Base-by-base conservation (phyloP, 1,284 basidiomycete genomes). In the Xanthoconium separans region DNA sequence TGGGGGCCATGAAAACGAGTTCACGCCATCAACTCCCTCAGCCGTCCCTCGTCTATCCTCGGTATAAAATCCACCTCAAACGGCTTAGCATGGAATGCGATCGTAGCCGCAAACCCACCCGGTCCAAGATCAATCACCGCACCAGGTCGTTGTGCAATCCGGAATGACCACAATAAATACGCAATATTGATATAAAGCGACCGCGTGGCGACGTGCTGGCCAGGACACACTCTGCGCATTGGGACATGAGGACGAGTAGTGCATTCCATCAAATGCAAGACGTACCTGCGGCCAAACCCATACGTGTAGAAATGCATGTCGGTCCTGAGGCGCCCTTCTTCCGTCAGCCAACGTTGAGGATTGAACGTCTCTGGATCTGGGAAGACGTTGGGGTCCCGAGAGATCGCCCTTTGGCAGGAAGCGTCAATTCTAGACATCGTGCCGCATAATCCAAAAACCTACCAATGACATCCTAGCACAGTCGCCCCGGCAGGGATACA, bases 231-330 rank as follows among this genome's bases (percentile, higher is more conserved):
- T 47, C 61, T 64, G 36, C 27, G 27, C 27, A 7, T 44, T 22
- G 3, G 15, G 8, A 16, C 13, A 16, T 16, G 6, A 8, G 33
- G 27, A 27, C 15, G 15, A 13, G 6, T 16, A 34, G 34, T 8
- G 16, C 27, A 27, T 27, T 27, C 27, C 27, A 34, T 16, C 15
- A 34, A 16, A 16, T 8, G 13, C 34, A 34, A 31, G 24, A 51
- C 48, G 29, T 51, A 74, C 74, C 73, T 62, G 27, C 72, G 62
- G 10, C 74, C 73, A 53, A 74, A 76, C 2, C 73, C 74, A 53
- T 65, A 76, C 20, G 62, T 66, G 51, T 63, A 70, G 48, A 65
- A 70, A 44, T 58, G 63, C 27, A 70, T 53, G 42, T 73, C 69
- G 1, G 66, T 65, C n/a, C 60, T 54, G 16, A 74, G 20, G 0